phyloP scores from a whole-genome alignment of 306 rosid genomes.

The Trifolium dubium region DNA sequence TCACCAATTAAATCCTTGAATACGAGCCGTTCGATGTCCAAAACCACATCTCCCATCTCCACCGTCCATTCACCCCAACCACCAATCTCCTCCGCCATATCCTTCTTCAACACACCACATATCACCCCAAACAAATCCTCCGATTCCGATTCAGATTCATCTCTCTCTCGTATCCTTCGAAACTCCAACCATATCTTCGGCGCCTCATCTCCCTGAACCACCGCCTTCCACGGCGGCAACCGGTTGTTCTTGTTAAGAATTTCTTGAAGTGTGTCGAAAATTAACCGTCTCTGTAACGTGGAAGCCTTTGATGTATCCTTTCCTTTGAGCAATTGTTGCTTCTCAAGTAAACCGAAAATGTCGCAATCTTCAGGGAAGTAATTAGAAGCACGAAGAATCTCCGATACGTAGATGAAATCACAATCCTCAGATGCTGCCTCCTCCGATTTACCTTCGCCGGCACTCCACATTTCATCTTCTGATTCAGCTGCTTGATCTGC shows the following conservation, averaged over 20 bases:
- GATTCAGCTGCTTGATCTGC: slow-evolving; percentile 66
- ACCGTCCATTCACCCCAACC: slow-evolving; percentile 73
- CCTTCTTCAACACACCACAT: slow-evolving; percentile 71
- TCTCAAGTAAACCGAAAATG: slow-evolving; percentile 65
- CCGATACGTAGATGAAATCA: slow-evolving; percentile 70
- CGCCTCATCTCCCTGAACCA: slow-evolving; percentile 28
- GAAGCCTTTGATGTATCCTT: slow-evolving; percentile 67
- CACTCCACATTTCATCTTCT: slow-evolving; percentile 76
- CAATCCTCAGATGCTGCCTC: slow-evolving; percentile 54
- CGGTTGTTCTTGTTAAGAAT: slow-evolving; percentile 58
- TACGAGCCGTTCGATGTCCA: slow-evolving; percentile 82
- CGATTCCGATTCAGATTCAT: slow-evolving; percentile 46
- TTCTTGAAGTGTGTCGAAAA: slow-evolving; percentile 76
- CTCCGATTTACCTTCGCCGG: slow-evolving; percentile 52
- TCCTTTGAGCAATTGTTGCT: slow-evolving; percentile 71
- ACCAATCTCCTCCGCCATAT: slow-evolving; percentile 62
- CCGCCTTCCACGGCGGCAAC: slow-evolving; percentile 81
- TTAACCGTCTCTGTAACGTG: slow-evolving; percentile 60
- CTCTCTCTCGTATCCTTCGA: slow-evolving; percentile 61
- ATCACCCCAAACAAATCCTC: slow-evolving; percentile 74
- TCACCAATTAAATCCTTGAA: slow-evolving; percentile 88
- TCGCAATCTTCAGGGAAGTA: slow-evolving; percentile 66
- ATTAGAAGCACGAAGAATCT: slow-evolving; percentile 66
- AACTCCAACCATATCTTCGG: slow-evolving; percentile 71
- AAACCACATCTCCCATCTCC: slow-evolving; percentile 69